phyloP scores from a whole-genome alignment of 352 stramenopile genomes.

The Globisporangium viniferum region DNA sequence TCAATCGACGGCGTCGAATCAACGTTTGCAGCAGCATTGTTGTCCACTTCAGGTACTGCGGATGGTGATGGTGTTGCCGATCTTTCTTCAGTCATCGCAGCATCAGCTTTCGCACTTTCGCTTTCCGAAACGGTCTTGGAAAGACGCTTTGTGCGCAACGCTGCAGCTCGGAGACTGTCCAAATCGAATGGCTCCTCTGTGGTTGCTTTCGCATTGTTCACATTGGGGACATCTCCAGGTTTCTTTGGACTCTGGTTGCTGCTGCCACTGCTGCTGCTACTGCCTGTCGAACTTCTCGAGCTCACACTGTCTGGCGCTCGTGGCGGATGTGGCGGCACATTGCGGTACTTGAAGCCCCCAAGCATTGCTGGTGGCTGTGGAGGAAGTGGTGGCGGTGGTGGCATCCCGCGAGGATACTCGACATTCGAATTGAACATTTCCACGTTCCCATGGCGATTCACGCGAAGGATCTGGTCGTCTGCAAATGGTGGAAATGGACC shows the following conservation, averaged over 20 bases:
- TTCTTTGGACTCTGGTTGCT: slow-evolving; percentile 5
- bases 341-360: slow-evolving; percentile 48
- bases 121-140: slow-evolving; percentile 9
- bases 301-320: slow-evolving; percentile 12
- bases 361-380: slow-evolving; percentile 13
- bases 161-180: slow-evolving; percentile 63
- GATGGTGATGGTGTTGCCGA: neutral
- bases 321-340: slow-evolving; percentile 19
- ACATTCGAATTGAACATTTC: slow-evolving; percentile 40
- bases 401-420: slow-evolving; percentile 1
- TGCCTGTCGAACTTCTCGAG: neutral
- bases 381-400: slow-evolving; percentile 13
- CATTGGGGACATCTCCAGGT: neutral
- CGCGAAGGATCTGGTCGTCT: slow-evolving; percentile 68
- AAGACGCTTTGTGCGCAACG: slow-evolving; percentile 51
- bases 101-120: neutral
- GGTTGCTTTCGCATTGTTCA: neutral
- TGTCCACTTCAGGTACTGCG: slow-evolving; percentile 5
- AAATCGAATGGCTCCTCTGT: slow-evolving; percentile 34
- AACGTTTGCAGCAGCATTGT: neutral
- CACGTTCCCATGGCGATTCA: slow-evolving; percentile 62
- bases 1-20: slow-evolving; percentile 27
- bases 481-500: slow-evolving; percentile 22
- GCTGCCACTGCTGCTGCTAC: slow-evolving; percentile 1
- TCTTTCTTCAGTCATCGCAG: neutral